Percentiles rank a stretch among this genome's conserved stretches.
phyloP scores from a whole-genome alignment of 129 eudicot genomes.

The Centrapalus pauciflorus region DNA sequence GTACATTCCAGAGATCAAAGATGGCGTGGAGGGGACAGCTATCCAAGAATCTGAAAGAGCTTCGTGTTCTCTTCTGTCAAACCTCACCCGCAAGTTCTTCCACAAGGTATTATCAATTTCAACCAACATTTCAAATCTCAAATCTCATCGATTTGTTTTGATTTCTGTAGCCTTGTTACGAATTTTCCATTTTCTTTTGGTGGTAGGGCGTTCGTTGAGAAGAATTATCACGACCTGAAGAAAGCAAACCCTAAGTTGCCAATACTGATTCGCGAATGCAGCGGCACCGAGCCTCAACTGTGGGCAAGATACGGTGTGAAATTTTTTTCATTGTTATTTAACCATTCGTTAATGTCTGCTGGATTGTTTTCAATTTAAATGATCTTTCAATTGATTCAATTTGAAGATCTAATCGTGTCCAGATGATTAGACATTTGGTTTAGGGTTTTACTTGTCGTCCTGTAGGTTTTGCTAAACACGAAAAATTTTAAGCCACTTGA shows the following conservation, averaged over 20 bases:
- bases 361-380: too few relatives aligned
- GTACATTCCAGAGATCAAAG: too few relatives aligned
- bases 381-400: too few relatives aligned
- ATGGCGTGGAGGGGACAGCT: too few relatives aligned
- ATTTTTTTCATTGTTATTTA: neutral
- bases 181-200: neutral
- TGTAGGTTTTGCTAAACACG: too few relatives aligned
- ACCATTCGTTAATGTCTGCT: too few relatives aligned
- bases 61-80: slow-evolving; percentile 78
- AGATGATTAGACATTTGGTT: too few relatives aligned
- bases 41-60: slow-evolving; percentile 70
- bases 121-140: too few relatives aligned
- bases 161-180: too few relatives aligned
- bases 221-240: slow-evolving; percentile 84
- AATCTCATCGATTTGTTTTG: neutral
- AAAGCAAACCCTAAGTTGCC: slow-evolving; percentile 82
- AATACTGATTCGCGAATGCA: slow-evolving; percentile 77
- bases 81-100: slow-evolving; percentile 74
- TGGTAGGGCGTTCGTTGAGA: slow-evolving; percentile 70
- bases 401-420: too few relatives aligned
- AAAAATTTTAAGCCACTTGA: too few relatives aligned
- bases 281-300: slow-evolving; percentile 82
- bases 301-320: slow-evolving; percentile 92
- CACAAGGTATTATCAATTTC: slow-evolving; percentile 49
- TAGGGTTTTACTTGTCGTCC: too few relatives aligned